Base-by-base conservation (phyloP, 257 asterid species). In the Petrea volubilis region DNA sequence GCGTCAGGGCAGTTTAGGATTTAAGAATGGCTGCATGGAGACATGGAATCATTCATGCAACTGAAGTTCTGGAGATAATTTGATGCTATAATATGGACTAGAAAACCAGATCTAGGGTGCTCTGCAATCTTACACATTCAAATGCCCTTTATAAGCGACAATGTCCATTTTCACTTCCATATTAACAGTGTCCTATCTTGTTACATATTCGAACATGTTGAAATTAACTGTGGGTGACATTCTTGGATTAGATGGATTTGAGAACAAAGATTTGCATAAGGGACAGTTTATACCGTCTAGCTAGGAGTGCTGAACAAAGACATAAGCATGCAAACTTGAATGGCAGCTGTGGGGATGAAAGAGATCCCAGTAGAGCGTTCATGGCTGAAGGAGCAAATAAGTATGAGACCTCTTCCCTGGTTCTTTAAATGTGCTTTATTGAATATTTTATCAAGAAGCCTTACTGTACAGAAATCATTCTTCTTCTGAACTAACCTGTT, bases 241-340 rank as follows among this genome's bases (percentile, higher is more conserved):
- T 43, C 56, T 79, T 84, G 70, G 64, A 79, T 74, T 77, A 94
- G 98, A 73, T 94, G 96, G 98, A 94, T 83, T 29, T 75, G 69
- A 78, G 80, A 79, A 91, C 97, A 17, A 94, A 86, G 86, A 81
- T 94, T 44, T 84, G 97, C 85, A 87, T 94, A 82, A 84, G 97
- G 82, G 98, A 94, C 80, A 84, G 97, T 80, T 77, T 94, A 68
- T 94, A 91, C 82, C 96, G 97, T 75, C 84, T 91, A 74, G 99
- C 99, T 29, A 79, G 79, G 75, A 90, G 99, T 85, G 97, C 97
- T 78, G 97, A 85, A 72, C 96, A 86, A 49, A 87, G 99, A 56
- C 95, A 89, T 65, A 83, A 81, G 64, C 80, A 76, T 55, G 80
- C 76, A 21, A 74, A 77, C 71, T 24, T 73, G 56, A 67, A 74